Conservation (phyloP, 176 grass and related monocot species). For the Bromus sterilis region DNA sequence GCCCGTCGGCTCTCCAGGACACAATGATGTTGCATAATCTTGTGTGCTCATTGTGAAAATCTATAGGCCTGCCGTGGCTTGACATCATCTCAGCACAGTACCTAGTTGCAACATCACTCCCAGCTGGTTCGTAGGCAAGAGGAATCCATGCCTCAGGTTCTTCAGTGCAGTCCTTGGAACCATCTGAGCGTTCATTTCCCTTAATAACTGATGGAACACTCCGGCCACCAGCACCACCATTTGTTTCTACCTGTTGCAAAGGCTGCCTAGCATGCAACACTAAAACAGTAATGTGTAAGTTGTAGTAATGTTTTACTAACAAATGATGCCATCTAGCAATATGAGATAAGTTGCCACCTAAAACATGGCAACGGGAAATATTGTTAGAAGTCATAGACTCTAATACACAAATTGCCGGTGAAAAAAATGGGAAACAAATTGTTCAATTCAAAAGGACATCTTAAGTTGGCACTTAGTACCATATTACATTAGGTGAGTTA, state of each 20-base stretch:
- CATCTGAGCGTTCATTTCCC: conserved; percentile 23
- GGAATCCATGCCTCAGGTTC: conserved; percentile 64
- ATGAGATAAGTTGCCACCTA: no score
- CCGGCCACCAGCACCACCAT: not conserved
- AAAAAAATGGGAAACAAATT: no score
- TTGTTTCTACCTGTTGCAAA: conserved; percentile 25
- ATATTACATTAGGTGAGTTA: no score
- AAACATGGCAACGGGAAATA: no score
- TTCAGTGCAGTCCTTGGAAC: conserved; percentile 24
- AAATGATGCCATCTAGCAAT: no score
- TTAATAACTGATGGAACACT: conserved; percentile 20
- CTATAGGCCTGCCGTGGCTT: conserved; percentile 39
- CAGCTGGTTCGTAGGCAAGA: conserved; percentile 34
- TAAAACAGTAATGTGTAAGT: no score
- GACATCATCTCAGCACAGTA: conserved; percentile 52
- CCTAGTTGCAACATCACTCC: conserved; percentile 36
- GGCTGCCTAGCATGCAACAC: conserved; percentile 24
- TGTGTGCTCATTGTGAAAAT: conserved; percentile 62
- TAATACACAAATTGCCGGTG: no score
- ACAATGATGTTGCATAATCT: conserved; percentile 55
- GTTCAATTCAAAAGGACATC: no score
- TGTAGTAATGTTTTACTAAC: no score
- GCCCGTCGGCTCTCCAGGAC: conserved; percentile 34
- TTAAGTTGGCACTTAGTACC: no score
- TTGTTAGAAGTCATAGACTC: no score